phyloP scores from a whole-genome alignment of 139 green algal species.

The Chloropicon primus region DNA sequence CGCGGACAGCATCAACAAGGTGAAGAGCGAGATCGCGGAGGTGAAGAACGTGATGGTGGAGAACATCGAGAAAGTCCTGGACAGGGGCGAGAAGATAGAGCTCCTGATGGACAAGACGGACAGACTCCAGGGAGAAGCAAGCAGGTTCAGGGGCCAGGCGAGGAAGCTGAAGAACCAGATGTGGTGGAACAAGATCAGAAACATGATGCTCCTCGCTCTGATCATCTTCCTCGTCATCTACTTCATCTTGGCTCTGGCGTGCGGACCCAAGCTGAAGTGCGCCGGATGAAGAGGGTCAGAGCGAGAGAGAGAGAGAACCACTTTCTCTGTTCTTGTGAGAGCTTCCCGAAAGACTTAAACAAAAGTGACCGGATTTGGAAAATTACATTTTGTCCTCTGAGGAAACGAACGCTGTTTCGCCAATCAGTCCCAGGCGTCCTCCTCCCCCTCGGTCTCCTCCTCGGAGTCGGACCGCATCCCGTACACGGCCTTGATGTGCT shows the following conservation, averaged over 20 bases:
- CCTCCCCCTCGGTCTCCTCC: neutral
- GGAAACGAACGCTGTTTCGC: too few relatives aligned
- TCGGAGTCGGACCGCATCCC: neutral
- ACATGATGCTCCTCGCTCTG: constrained; percentile 26
- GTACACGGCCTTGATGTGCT: constrained; percentile 6
- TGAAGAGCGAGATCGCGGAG: constrained; percentile 64
- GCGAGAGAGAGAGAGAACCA: neutral
- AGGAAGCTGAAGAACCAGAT: constrained; percentile 40
- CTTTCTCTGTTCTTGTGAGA: too few relatives aligned
- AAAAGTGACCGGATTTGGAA: too few relatives aligned
- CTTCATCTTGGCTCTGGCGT: constrained; percentile 37
- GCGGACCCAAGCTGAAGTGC: constrained; percentile 13
- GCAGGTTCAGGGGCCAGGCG: constrained; percentile 68
- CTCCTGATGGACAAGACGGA: constrained; percentile 89
- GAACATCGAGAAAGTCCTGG: constrained; percentile 85
- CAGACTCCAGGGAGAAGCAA: constrained; percentile 51
- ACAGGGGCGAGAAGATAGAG: constrained; percentile 83
- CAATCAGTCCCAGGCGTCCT: neutral
- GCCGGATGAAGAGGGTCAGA: too few relatives aligned
- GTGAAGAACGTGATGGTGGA: constrained; percentile 80
- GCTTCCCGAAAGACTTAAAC: too few relatives aligned
- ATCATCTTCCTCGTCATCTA: constrained; percentile 36
- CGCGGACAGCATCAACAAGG: constrained; percentile 63
- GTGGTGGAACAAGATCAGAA: constrained; percentile 58
- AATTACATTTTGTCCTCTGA: too few relatives aligned